Evolutionary conservation across 805 yeast genomes (phyloP).

Genomic region (Metschnikowia lachancei): DNA sequence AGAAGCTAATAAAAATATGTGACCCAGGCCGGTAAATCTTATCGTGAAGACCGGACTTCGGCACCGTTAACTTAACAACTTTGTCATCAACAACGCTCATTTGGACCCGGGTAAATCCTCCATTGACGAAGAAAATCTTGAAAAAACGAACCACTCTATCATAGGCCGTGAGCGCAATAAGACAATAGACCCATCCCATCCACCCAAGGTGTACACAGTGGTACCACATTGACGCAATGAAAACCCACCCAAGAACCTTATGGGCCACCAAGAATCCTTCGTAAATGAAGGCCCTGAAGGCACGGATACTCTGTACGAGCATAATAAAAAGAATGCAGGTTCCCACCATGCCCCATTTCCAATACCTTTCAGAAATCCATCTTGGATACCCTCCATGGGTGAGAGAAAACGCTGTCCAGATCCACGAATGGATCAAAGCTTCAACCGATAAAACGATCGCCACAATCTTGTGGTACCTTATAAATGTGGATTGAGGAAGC

Average conservation of each 20-base stretch:
- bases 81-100: constrained; percentile 14
- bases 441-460: constrained; percentile 18
- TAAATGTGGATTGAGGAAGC: constrained; percentile 16
- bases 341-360: constrained; percentile 21
- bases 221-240: constrained; percentile 21
- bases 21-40: constrained; percentile 17
- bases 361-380: constrained; percentile 18
- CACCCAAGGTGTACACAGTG: constrained; percentile 19
- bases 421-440: constrained; percentile 18
- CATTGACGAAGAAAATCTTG: constrained; percentile 17
- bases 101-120: constrained; percentile 14
- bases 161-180: constrained; percentile 17
- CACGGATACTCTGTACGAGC: constrained; percentile 17
- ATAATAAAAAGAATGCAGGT: constrained; percentile 15
- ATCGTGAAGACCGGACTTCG: constrained; percentile 15
- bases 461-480: constrained; percentile 17
- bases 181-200: constrained; percentile 23
- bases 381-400: constrained; percentile 14
- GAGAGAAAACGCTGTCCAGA: constrained; percentile 20
- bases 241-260: constrained; percentile 19
- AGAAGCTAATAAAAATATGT: constrained; percentile 18
- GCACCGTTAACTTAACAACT: constrained; percentile 15
- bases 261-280: constrained; percentile 17
- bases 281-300: constrained; percentile 15
- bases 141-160: constrained; percentile 15